Percentiles rank a stretch among this genome's conserved stretches.
Evolutionary conservation across 352 stramenopile genomes (phyloP).

Genomic region (Phytophthora hibernalis): DNA sequence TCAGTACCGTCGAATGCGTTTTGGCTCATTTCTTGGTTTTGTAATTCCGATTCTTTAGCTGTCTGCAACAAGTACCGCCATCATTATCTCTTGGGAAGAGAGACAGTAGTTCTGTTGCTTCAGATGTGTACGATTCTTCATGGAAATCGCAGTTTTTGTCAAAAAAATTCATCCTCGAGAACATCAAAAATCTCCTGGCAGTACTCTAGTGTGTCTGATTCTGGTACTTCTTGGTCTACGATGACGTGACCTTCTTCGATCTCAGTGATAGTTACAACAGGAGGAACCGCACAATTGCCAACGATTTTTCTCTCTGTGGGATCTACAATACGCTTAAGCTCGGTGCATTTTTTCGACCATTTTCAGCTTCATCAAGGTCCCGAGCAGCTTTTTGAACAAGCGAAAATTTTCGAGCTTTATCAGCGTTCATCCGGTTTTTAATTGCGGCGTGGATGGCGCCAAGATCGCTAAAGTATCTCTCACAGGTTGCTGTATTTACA

Average conservation of each 20-base stretch:
- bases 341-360: background rate
- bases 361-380: background rate
- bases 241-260: conserved; percentile 2
- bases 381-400: conserved; percentile 1
- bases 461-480: conserved; percentile 9
- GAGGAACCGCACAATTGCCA: background rate
- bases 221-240: background rate
- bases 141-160: no score
- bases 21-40: no score
- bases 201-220: background rate
- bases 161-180: background rate
- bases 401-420: conserved; percentile 4
- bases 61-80: no score
- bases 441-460: conserved; percentile 1
- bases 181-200: conserved; percentile 8
- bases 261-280: background rate
- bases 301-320: background rate
- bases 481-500: conserved; percentile 18
- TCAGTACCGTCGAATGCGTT: no score
- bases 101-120: no score
- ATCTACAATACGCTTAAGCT: conserved; percentile 1
- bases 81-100: no score
- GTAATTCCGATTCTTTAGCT: no score
- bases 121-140: no score
- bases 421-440: background rate